phyloP scores from a whole-genome alignment of 2,329 filamentous ascomycete genomes.

The Phoma sp. region DNA sequence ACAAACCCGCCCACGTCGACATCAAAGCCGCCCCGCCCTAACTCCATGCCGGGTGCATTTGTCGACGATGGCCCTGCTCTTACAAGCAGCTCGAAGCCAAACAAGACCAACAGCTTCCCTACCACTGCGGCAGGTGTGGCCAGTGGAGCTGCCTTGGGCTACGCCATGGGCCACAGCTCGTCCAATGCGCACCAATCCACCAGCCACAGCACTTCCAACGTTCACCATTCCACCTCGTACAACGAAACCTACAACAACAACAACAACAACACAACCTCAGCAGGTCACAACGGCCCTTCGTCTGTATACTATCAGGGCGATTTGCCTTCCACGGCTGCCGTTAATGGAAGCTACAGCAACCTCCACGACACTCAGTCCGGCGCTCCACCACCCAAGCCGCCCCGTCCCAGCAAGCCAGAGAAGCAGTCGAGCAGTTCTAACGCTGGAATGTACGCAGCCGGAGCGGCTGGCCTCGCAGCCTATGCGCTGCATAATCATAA shows the following conservation, averaged over 20 bases:
- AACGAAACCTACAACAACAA: slow-evolving; percentile 17
- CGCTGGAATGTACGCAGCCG: slow-evolving; percentile 53
- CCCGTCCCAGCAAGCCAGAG: slow-evolving; percentile 48
- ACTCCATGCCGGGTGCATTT: slow-evolving; percentile 46
- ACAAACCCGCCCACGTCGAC: slow-evolving; percentile 25
- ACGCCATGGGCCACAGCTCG: slow-evolving; percentile 45
- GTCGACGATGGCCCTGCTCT: slow-evolving; percentile 37
- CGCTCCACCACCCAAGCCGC: slow-evolving; percentile 40
- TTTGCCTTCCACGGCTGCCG: slow-evolving; percentile 32
- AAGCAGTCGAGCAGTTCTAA: slow-evolving; percentile 54
- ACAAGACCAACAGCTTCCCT: slow-evolving; percentile 39
- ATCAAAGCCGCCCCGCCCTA: slow-evolving; percentile 46
- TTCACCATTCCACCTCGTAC: slow-evolving; percentile 36
- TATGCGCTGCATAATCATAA: slow-evolving; percentile 53
- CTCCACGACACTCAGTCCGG: slow-evolving; percentile 33
- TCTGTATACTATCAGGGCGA: slow-evolving; percentile 40
- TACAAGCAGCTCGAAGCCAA: slow-evolving; percentile 33
- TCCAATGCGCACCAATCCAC: slow-evolving; percentile 34
- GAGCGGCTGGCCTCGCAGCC: slow-evolving; percentile 54
- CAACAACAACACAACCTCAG: neutral
- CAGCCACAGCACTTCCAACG: slow-evolving; percentile 29
- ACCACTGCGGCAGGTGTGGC: slow-evolving; percentile 45
- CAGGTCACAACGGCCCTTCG: slow-evolving; percentile 10
- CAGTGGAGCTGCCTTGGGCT: slow-evolving; percentile 52
- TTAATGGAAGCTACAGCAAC: slow-evolving; percentile 45